Base-by-base conservation (phyloP, 2,329 filamentous ascomycete genomes). In the Neofusicoccum sp. region DNA sequence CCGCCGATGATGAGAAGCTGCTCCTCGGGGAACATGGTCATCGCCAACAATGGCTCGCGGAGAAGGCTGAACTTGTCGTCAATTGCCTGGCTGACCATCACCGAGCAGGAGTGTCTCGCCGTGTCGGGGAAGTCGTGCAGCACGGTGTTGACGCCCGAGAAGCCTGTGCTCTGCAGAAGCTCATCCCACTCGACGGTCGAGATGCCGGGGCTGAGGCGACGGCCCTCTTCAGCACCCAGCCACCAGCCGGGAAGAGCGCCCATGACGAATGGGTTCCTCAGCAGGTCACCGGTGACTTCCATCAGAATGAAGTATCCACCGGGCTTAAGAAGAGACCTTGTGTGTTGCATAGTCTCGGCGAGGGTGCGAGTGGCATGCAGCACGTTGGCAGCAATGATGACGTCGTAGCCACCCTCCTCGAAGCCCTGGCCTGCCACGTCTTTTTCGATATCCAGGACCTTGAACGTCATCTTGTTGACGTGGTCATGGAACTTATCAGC, bases 161-260 rank as follows among this genome's bases (percentile, higher is more conserved):
- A 62, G 2, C 59, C 59, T 1, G 47, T 22, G 14, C 47, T 14
- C 14, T 16, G 28, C 2, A 62, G 14, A 11, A 62, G 28, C 4
- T 31, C 34, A 22, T 62, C 34, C 59, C 59, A 62, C 29, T 62
- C 12, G 1, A 54, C 45, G 7, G 16, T 14, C 12, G 36, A 44
- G 34, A 54, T 16, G 22, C 7, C n/a, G 4, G 77, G 77, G 5
- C 67, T 70, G 2, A 67, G 44, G 0, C 31, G 47, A 31, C 72
- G 66, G 1, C 73, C 74, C 49, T 76, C 74, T 1, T 74, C 68
- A 0, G 43, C 65, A 9, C 70, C 70, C 4, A 63, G 36, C 76
- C 76, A 78, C 77, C 77, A 79, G 2, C 70, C 74, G 3, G 71
- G 68, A 3, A 79, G 64, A 0, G 65, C 22, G 1, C 36, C 33